These are phyloP conservation scores for Sindora glabra DNA, from an alignment of 306 rosid species.

Conservation along the genomic window DNA sequence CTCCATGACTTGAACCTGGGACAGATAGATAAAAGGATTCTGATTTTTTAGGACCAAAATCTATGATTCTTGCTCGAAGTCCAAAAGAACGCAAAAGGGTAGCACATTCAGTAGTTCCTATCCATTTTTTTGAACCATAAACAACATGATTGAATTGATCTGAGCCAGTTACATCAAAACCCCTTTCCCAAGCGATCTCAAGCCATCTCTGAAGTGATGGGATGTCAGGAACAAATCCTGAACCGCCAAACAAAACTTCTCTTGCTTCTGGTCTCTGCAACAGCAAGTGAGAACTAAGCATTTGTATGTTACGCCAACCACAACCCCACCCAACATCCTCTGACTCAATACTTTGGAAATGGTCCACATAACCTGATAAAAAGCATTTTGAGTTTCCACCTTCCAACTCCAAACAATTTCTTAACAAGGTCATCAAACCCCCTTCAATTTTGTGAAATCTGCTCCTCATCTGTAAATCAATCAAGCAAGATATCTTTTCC, in stretches of 20 bases:
- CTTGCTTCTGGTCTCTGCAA: slow-evolving; percentile 44
- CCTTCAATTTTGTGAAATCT: slow-evolving; percentile 43
- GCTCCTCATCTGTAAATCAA: slow-evolving; percentile 46
- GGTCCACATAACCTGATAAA: slow-evolving; percentile 62
- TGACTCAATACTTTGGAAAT: slow-evolving; percentile 54
- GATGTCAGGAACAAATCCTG: slow-evolving; percentile 71
- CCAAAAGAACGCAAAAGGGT: slow-evolving; percentile 72
- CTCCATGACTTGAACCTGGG: slow-evolving; percentile 42
- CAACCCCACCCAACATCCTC: slow-evolving; percentile 88
- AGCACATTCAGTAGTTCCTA: slow-evolving; percentile 82
- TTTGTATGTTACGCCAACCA: slow-evolving; percentile 87
- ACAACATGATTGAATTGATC: slow-evolving; percentile 48
- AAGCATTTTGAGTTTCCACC: slow-evolving; percentile 33
- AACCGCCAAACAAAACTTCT: slow-evolving; percentile 60
- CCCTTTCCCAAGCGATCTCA: slow-evolving; percentile 88
- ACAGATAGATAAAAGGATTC: slow-evolving; percentile 46
- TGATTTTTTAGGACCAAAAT: slow-evolving; percentile 73
- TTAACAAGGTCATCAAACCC: slow-evolving; percentile 58
- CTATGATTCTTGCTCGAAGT: slow-evolving; percentile 61
- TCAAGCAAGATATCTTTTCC: slow-evolving; percentile 41
- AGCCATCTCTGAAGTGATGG: slow-evolving; percentile 80
- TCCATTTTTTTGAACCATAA: slow-evolving; percentile 59
- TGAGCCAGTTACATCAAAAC: slow-evolving; percentile 62
- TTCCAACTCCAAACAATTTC: slow-evolving; percentile 67
- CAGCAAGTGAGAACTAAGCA: slow-evolving; percentile 69